A percentile compares a stretch with the other conserved stretches of the same genome.
These are phyloP conservation scores for Achlya hypogyna DNA, from an alignment of 352 stramenopile genomes.

Conservation along the genomic window DNA sequence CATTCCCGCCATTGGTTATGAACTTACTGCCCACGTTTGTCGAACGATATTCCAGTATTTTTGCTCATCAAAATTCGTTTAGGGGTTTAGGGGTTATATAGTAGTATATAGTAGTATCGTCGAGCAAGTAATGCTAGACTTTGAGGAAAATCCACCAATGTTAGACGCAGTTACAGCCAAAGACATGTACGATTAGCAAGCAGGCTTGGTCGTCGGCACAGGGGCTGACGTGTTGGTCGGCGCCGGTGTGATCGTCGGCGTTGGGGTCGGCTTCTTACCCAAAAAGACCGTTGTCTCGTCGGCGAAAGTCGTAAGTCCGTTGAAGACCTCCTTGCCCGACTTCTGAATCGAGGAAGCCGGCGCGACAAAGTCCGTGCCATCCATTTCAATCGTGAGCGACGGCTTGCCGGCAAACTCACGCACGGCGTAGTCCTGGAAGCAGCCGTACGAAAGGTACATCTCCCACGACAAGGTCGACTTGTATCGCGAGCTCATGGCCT, in stretches of 20 bases:
- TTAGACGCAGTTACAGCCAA: background rate
- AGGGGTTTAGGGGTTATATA: no score
- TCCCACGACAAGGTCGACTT: constrained; percentile 20
- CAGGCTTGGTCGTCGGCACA: background rate
- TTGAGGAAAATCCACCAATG: no score
- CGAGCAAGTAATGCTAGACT: no score
- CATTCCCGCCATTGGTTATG: no score
- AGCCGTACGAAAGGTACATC: constrained; percentile 27
- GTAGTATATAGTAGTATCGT: no score
- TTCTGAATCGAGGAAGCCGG: constrained; percentile 24
- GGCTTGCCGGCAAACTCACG: constrained; percentile 26
- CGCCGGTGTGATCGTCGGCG: background rate
- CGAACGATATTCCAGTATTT: no score
- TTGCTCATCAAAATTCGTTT: no score
- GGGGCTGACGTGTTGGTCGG: background rate
- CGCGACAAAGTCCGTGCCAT: constrained; percentile 24
- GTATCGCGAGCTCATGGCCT: background rate
- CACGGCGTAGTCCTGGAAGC: constrained; percentile 28
- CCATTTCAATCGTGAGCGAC: constrained; percentile 31
- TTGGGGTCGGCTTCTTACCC: background rate
- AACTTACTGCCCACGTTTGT: no score
- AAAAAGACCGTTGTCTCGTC: constrained; percentile 38
- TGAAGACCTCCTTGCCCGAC: constrained; percentile 41
- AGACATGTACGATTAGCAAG: background rate
- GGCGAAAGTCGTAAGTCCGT: constrained; percentile 48